These are phyloP conservation scores for Rhytidiadelphus loreus DNA, from an alignment of 225 moss, liverwort and hornwort genomes.

Conservation along the genomic window DNA sequence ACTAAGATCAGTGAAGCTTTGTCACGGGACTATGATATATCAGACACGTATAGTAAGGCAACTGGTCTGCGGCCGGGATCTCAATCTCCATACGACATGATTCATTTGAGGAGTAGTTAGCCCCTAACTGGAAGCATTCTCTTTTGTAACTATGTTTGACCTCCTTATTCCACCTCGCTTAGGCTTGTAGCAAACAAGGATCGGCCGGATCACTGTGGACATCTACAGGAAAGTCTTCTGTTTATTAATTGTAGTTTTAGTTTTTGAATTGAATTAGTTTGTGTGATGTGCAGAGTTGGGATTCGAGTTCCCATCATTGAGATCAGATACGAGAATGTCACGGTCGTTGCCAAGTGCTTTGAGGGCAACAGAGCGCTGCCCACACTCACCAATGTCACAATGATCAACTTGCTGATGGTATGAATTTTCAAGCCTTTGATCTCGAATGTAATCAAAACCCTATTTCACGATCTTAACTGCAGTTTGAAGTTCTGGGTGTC, in stretches of 20 bases:
- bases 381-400: background rate
- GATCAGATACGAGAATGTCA: background rate
- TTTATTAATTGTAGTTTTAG: accelerated
- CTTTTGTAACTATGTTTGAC: no score
- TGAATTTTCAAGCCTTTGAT: background rate
- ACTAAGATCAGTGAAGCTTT: no score
- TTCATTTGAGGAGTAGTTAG: no score
- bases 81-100: no score
- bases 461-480: background rate
- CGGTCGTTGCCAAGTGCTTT: background rate
- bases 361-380: background rate
- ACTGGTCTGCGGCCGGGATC: no score
- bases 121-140: no score
- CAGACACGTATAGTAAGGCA: no score
- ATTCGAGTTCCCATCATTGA: background rate
- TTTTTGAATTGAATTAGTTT: background rate
- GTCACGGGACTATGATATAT: no score
- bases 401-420: background rate
- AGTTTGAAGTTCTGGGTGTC: background rate
- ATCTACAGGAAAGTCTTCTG: no score
- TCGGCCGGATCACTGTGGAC: no score
- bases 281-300: background rate
- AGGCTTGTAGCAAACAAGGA: no score
- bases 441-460: background rate
- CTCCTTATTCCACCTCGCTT: no score